A percentile compares a stretch with the other conserved stretches of the same genome.
Evolutionary conservation across 106 monocot species (phyloP).

Genomic region (Posidonia australis): DNA sequence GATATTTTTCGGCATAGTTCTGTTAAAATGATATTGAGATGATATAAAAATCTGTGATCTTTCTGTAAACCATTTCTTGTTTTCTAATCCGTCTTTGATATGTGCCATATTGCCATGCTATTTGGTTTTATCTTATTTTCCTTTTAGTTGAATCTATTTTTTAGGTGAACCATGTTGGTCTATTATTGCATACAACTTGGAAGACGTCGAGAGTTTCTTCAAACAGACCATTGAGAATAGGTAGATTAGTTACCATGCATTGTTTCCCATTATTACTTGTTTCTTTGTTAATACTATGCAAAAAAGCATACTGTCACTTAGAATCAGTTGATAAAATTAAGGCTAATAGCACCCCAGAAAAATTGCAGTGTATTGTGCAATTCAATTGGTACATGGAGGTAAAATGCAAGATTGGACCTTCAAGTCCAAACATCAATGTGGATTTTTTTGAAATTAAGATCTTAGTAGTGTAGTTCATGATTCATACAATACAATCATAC

Average conservation of each 20-base stretch:
- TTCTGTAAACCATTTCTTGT: background rate
- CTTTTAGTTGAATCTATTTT: background rate
- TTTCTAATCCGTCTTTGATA: background rate
- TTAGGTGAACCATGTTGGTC: conserved; percentile 92
- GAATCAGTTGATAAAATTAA: background rate
- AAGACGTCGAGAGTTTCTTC: conserved; percentile 93
- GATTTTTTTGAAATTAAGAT: background rate
- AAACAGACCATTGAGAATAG: conserved; percentile 84
- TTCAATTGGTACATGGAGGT: background rate
- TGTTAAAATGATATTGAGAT: no score
- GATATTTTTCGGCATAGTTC: no score
- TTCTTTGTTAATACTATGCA: no score
- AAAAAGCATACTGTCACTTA: background rate
- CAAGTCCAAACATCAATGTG: background rate
- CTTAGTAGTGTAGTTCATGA: background rate
- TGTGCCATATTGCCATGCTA: background rate
- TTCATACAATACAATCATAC: no score
- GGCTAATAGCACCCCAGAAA: no score
- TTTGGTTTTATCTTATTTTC: no score
- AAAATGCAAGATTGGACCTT: background rate
- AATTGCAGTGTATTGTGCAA: no score
- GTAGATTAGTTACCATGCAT: conserved; percentile 13
- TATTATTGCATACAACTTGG: conserved; percentile 47
- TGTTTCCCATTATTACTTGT: no score
- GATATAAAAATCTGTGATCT: no score